Evolutionary conservation across 371 early-diverging fungal species (phyloP), one percentile per base, ranked within the genome.

Genomic region (Capillidium heterosporum): DNA sequence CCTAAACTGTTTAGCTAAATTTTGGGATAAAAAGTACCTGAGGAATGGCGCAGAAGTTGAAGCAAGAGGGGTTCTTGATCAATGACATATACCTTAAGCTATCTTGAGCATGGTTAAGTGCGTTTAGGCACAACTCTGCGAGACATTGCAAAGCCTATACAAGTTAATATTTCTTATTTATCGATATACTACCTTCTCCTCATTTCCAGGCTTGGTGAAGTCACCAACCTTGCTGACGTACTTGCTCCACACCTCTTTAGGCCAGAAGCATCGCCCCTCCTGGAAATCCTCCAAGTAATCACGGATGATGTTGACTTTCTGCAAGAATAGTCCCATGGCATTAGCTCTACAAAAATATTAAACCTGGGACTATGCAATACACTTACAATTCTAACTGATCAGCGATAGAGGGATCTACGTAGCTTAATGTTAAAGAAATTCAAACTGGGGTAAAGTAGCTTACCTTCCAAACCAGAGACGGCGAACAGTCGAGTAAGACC

Each of bases 11-110:
- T 48, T 55, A 41, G 32, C 48, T 60, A 42, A 8, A 55, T 17
- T 40, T 32, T 13, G 24, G 43, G 4, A n/a, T 29, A 49, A 2
- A 3, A 64, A 56, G 39, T 50, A 77, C 86, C 73, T 96, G 95
- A 23, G 97, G 97, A 58, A 97, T 97, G 24, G 97, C 97, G 65
- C 90, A 88, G 65, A 95, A 95, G 61, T 79, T 83, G 67, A 95
- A 89, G 19, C 90, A 80, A 0, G 85, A 74, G 28, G 75, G 83
- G 61, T 94, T 84, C 53, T 68, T 63, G 56, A 97, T 71, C 56
- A 70, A 60, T 50, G 72, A 66, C 65, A 97, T 73, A 65, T 93
- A 97, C 44, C 80, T 85, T 35, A 97, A 70, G 39, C 84, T 84
- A 57, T 87, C 84, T 29, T 91, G 87, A 2, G 92, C 82, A 57